Evolutionary conservation across 805 yeast genomes (phyloP).

Genomic region (Blastobotrys terrestris): DNA sequence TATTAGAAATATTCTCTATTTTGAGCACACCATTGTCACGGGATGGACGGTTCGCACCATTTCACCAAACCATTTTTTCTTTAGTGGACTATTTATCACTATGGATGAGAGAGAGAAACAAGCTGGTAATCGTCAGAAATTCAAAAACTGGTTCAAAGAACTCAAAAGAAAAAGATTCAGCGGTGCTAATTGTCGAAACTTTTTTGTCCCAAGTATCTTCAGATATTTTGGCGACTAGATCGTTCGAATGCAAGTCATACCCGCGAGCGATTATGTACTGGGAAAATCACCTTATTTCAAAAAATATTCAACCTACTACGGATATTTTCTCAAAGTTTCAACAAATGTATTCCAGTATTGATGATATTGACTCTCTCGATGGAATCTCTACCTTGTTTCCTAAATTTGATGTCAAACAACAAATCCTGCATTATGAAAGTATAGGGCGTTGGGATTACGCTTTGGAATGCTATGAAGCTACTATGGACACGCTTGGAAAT

Average conservation of each 20-base stretch:
- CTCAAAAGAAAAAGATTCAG: slow-evolving; percentile 32
- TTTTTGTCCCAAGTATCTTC: slow-evolving; percentile 58
- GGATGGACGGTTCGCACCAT: slow-evolving; percentile 27
- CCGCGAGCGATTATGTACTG: slow-evolving; percentile 82
- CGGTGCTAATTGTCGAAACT: slow-evolving; percentile 13
- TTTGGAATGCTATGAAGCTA: slow-evolving; percentile 71
- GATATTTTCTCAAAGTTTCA: slow-evolving; percentile 38
- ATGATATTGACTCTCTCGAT: slow-evolving; percentile 83
- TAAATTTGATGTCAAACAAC: slow-evolving; percentile 62
- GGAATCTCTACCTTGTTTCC: slow-evolving; percentile 69
- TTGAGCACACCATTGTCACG: neutral
- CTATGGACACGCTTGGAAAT: slow-evolving; percentile 38
- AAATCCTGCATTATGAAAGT: slow-evolving; percentile 73
- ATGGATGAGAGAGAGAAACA: slow-evolving; percentile 43
- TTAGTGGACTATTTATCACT: slow-evolving; percentile 78
- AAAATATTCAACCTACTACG: neutral
- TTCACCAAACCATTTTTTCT: slow-evolving; percentile 69
- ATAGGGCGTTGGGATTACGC: slow-evolving; percentile 84
- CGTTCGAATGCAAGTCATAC: slow-evolving; percentile 76
- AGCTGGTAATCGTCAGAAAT: slow-evolving; percentile 11
- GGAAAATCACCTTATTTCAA: slow-evolving; percentile 62
- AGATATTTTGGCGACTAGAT: slow-evolving; percentile 64
- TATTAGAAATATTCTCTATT: neutral
- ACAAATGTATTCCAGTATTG: slow-evolving; percentile 75
- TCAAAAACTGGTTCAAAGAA: neutral